Percentiles rank a stretch among this genome's conserved stretches.
Conservation (phyloP, 1,284 basidiomycete species). For the Ceratobasidium sp. region DNA sequence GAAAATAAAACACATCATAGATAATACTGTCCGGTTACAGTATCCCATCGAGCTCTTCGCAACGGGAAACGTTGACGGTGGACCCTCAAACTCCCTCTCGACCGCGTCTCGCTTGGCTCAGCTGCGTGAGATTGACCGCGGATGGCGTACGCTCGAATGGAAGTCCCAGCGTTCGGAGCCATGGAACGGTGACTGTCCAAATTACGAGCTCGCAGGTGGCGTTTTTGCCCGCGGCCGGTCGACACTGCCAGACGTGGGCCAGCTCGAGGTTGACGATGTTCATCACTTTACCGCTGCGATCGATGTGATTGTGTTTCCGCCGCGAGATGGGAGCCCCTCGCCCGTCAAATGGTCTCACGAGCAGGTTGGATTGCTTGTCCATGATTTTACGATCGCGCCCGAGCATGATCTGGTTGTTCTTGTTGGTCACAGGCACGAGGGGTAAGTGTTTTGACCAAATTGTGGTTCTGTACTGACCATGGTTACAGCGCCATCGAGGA, state of each 20-base stretch:
- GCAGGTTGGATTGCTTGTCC: slow-evolving; percentile 31
- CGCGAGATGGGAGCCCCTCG: slow-evolving; percentile 2
- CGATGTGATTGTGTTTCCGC: slow-evolving; percentile 38
- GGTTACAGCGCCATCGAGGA: slow-evolving; percentile 16
- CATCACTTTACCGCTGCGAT: slow-evolving; percentile 43
- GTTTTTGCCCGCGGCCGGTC: slow-evolving; percentile 41
- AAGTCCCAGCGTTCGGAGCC: slow-evolving; percentile 28
- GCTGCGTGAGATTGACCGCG: slow-evolving; percentile 39
- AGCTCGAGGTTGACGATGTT: slow-evolving; percentile 30
- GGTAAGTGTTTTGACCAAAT: slow-evolving; percentile 6
- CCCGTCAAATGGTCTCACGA: slow-evolving; percentile 26
- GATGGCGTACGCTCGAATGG: slow-evolving; percentile 41
- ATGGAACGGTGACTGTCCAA: slow-evolving; percentile 40
- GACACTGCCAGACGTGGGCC: slow-evolving; percentile 22
- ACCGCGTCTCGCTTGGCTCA: slow-evolving; percentile 36
- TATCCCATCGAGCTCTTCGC: slow-evolving; percentile 41
- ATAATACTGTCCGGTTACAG: slow-evolving; percentile 30
- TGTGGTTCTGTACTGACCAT: not conserved
- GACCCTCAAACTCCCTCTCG: slow-evolving; percentile 23
- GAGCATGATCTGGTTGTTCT: slow-evolving; percentile 41
- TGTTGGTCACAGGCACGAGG: slow-evolving; percentile 41
- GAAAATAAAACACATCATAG: slow-evolving; percentile 32
- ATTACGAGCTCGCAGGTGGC: slow-evolving; percentile 39
- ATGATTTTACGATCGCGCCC: slow-evolving; percentile 43
- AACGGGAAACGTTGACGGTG: slow-evolving; percentile 36